These are phyloP conservation scores for Rhodosporidiobolus sp. DNA, from an alignment of 768 basidiomycete genomes.

Conservation along the genomic window DNA sequence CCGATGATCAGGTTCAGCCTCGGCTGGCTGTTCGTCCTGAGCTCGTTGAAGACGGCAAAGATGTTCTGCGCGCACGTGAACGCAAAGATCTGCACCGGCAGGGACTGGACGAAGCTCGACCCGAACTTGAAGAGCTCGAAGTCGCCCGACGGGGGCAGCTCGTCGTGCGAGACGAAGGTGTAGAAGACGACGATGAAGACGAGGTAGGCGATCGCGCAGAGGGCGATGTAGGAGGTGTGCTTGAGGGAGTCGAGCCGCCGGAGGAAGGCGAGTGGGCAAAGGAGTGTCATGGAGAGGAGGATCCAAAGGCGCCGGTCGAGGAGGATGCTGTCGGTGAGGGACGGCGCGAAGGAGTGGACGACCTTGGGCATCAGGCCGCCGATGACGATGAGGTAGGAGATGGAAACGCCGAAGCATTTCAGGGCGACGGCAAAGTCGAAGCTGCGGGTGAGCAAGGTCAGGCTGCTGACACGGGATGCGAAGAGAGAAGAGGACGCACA, in stretches of 20 bases:
- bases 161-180: conserved; percentile 64
- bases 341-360: conserved; percentile 51
- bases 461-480: background rate
- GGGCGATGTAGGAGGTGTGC: conserved; percentile 84
- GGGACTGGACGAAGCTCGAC: conserved; percentile 71
- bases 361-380: conserved; percentile 50
- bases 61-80: conserved; percentile 56
- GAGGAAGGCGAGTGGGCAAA: conserved; percentile 78
- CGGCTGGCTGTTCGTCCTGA: conserved; percentile 63
- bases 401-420: conserved; percentile 95
- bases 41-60: conserved; percentile 53
- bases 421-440: conserved; percentile 92
- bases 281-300: conserved; percentile 42
- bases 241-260: conserved; percentile 78
- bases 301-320: conserved; percentile 68
- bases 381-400: conserved; percentile 60
- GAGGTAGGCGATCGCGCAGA: conserved; percentile 67
- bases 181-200: conserved; percentile 76
- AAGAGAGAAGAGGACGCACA: background rate
- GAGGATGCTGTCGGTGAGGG: conserved; percentile 42
- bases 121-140: conserved; percentile 70
- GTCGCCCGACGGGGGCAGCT: conserved; percentile 63
- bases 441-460: conserved; percentile 43
- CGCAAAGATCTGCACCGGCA: conserved; percentile 64
- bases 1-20: conserved; percentile 86